Evolutionary conservation across 306 rosid genomes (phyloP), one percentile per base, ranked within the genome.

Genomic region (Trifolium fragiferum): DNA sequence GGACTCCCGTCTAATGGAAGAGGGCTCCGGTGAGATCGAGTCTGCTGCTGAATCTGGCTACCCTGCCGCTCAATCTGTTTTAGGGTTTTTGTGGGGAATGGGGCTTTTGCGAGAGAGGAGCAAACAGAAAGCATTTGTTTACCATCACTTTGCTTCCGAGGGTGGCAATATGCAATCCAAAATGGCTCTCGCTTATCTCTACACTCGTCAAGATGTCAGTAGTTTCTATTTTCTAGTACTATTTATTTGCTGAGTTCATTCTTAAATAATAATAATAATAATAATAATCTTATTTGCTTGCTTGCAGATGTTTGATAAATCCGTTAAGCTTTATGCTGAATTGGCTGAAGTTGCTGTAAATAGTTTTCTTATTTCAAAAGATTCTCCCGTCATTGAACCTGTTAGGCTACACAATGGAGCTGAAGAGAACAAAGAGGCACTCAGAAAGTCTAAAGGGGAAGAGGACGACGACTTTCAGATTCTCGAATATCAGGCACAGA

Each of bases 391-490:
- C 21, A 86, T 89, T 21, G 99, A 94, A 76, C 96, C 97, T 4
- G 89, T 92, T 50, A 89, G 99, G 81, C 91, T 94, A 16, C 95
- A 92, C 78, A 88, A 73, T 59, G 98, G 96, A 55, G 93, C 96
- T n/a, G 98, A 94, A 69, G 98, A 92, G 87, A 92, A 92, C 77
- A 92, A 91, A 82, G 97, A 90, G 20, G 99, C 96, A 8, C 80
- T 94, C 53, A 87, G 96, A 81, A 94, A 89, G 82, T 92, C 92
- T 6, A 85, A 87, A 73, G 99, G 99, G 18, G 99, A 94, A 75
- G 98, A 94, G 68, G 99, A 92, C 8, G 97, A 92, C 55, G 99
- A 94, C 81, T 90, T 94, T 51, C 97, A 92, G 83, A 92, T 94
- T 55, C 82, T 94, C 41, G 98, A 94, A 84, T 91, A 94, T 79